phyloP scores from a whole-genome alignment of 2,329 filamentous ascomycete genomes.

The Ceratocystis alfenasii region DNA sequence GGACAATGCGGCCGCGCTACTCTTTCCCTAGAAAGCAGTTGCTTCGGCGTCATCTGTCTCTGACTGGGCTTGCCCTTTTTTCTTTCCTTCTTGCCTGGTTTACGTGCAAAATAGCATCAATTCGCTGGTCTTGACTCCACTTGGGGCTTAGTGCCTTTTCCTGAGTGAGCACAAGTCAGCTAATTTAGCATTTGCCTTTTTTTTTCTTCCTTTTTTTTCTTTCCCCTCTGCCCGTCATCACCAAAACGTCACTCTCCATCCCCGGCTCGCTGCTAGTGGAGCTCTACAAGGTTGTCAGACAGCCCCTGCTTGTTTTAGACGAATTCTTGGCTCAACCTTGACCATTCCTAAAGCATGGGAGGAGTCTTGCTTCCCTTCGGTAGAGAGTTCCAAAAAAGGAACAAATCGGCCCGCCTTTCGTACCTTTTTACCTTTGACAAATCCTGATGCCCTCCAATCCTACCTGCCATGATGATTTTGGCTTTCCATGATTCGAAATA shows the following conservation, averaged over 20 bases:
- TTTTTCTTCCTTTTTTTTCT: background rate
- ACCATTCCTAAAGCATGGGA: background rate
- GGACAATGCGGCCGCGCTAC: background rate
- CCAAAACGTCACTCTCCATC: background rate
- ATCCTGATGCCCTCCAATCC: background rate
- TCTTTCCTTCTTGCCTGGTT: background rate
- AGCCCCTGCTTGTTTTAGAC: background rate
- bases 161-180: background rate
- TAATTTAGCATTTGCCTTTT: background rate
- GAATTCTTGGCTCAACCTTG: background rate
- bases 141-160: background rate
- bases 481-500: background rate
- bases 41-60: background rate
- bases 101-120: background rate
- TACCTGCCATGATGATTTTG: background rate
- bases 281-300: background rate
- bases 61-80: background rate
- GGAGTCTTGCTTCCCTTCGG: background rate
- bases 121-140: background rate
- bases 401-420: background rate
- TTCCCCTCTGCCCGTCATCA: background rate
- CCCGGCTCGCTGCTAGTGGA: background rate
- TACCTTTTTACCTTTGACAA: background rate
- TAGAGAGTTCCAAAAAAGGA: constrained; percentile 3
- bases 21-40: background rate